Conservation (phyloP, 345 rosid genomes). For the Kernera saxatilis region DNA sequence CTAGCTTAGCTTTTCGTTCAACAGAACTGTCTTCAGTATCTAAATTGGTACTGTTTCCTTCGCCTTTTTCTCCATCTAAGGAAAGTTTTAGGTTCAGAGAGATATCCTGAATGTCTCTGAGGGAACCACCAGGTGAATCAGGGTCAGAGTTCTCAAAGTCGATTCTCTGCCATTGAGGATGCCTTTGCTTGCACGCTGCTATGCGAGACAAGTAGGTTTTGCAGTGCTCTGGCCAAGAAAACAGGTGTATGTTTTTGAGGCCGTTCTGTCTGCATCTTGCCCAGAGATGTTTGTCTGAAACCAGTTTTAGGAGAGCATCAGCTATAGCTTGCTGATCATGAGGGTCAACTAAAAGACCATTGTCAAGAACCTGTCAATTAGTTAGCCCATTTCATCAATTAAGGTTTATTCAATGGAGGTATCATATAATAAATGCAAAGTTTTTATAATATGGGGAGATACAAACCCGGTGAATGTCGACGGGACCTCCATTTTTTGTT, state of each 20-base stretch:
- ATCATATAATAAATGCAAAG: neutral
- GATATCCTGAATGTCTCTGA: constrained; percentile 58
- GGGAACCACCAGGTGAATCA: constrained; percentile 59
- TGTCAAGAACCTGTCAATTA: constrained; percentile 54
- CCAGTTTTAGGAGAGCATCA: constrained; percentile 64
- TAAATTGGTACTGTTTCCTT: constrained; percentile 29
- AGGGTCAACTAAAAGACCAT: constrained; percentile 73
- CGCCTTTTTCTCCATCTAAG: constrained; percentile 59
- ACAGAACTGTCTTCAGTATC: constrained; percentile 42
- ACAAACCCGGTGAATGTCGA: constrained; percentile 62
- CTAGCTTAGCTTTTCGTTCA: constrained; percentile 37
- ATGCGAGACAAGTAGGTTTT: constrained; percentile 52
- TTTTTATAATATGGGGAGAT: neutral
- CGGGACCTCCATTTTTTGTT: constrained; percentile 87
- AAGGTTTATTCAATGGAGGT: neutral
- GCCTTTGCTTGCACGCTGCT: constrained; percentile 56
- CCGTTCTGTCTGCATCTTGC: constrained; percentile 62
- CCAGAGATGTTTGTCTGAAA: constrained; percentile 67
- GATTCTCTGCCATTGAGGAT: constrained; percentile 58
- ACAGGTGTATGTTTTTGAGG: constrained; percentile 55
- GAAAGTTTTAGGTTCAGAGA: constrained; percentile 63
- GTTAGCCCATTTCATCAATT: neutral
- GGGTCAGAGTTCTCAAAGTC: constrained; percentile 36
- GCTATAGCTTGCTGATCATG: constrained; percentile 63
- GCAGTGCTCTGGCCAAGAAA: constrained; percentile 76